Evolutionary conservation across 805 yeast genomes (phyloP).

Genomic region (Ogataea nitratoaversa): DNA sequence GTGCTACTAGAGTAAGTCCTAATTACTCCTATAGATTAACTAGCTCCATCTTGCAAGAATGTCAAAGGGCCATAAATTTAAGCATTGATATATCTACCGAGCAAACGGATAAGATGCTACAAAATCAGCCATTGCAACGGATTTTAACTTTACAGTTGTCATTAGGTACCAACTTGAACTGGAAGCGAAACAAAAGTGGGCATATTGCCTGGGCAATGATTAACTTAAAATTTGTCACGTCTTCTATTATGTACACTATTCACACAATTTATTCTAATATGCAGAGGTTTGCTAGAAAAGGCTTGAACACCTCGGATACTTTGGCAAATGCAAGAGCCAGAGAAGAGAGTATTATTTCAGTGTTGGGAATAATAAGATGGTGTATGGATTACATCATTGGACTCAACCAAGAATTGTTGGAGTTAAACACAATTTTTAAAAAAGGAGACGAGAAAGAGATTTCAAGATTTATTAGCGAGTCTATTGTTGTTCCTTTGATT

Average conservation of each 20-base stretch:
- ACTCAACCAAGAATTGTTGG: slow-evolving; percentile 67
- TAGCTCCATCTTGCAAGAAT: slow-evolving; percentile 51
- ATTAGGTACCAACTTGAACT: slow-evolving; percentile 46
- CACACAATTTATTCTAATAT: slow-evolving; percentile 63
- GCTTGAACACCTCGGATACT: slow-evolving; percentile 44
- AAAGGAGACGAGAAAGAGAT: slow-evolving; percentile 18
- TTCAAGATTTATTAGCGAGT: slow-evolving; percentile 18
- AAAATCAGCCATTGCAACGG: slow-evolving; percentile 74
- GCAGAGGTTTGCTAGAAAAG: slow-evolving; percentile 52
- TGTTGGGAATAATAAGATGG: slow-evolving; percentile 84
- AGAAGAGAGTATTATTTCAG: slow-evolving; percentile 58
- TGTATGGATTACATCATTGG: slow-evolving; percentile 71
- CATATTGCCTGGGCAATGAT: slow-evolving; percentile 58
- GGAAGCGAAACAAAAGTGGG: slow-evolving; percentile 37
- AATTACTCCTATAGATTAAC: slow-evolving; percentile 32
- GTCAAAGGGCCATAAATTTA: slow-evolving; percentile 72
- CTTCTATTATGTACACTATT: slow-evolving; percentile 61
- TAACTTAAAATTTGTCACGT: slow-evolving; percentile 66
- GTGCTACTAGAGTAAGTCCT: slow-evolving; percentile 17
- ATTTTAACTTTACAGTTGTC: slow-evolving; percentile 65
- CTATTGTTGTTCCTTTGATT: slow-evolving; percentile 53
- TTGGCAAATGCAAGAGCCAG: slow-evolving; percentile 38
- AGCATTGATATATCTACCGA: slow-evolving; percentile 68
- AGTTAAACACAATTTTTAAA: slow-evolving; percentile 33
- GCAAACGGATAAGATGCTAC: slow-evolving; percentile 68